phyloP scores from a whole-genome alignment of 1,284 basidiomycete genomes.

The Coniferiporia sulphurascens region DNA sequence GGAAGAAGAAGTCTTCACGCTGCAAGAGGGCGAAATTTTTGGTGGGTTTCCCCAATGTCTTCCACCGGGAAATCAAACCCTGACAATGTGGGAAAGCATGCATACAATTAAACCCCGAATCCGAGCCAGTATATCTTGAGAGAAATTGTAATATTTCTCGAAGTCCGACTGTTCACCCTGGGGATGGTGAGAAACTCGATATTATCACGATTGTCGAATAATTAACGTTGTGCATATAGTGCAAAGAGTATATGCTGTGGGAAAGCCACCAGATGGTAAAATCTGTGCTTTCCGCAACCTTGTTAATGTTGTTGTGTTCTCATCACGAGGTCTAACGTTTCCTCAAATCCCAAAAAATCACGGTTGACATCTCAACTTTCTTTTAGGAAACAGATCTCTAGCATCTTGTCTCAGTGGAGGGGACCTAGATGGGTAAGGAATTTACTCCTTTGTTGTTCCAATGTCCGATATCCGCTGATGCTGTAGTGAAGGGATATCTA shows the following conservation, averaged over 20 bases:
- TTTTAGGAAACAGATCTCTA: slow-evolving; percentile 56
- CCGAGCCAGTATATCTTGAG: slow-evolving; percentile 45
- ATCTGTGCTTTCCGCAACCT: slow-evolving; percentile 57
- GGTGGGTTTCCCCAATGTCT: slow-evolving; percentile 35
- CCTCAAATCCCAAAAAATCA: neutral
- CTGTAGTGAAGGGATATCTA: slow-evolving; percentile 44
- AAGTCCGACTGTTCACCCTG: slow-evolving; percentile 66
- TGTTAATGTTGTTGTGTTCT: slow-evolving; percentile 70
- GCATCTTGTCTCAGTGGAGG: slow-evolving; percentile 68
- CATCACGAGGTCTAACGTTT: slow-evolving; percentile 48
- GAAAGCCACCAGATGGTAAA: slow-evolving; percentile 54
- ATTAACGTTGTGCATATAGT: slow-evolving; percentile 35
- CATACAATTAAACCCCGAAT: slow-evolving; percentile 43
- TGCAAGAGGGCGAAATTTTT: slow-evolving; percentile 54
- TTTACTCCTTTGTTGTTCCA: neutral
- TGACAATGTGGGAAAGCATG: slow-evolving; percentile 38
- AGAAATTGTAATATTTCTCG: slow-evolving; percentile 59
- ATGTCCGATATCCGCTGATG: slow-evolving; percentile 1
- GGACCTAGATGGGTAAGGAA: slow-evolving; percentile 64
- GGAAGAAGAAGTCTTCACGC: slow-evolving; percentile 44
- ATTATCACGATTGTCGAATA: neutral
- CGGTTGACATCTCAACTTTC: slow-evolving; percentile 2
- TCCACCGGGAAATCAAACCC: neutral
- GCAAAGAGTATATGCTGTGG: slow-evolving; percentile 66
- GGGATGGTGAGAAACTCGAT: slow-evolving; percentile 47